Base-by-base conservation (phyloP, 805 yeast genomes). In the Millerozyma acaciae region DNA sequence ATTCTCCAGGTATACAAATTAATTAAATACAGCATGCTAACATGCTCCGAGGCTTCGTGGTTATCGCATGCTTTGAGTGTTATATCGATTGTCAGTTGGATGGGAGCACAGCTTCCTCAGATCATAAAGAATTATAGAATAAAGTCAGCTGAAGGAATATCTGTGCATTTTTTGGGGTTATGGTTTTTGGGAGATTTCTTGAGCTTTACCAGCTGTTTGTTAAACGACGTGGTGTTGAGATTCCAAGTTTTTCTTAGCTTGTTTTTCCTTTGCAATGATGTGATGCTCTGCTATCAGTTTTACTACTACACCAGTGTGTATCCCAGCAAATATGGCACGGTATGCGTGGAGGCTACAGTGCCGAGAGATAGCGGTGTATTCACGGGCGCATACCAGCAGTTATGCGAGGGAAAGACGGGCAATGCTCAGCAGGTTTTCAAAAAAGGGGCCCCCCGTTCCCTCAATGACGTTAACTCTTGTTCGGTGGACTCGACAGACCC, bases 71-170 rank as follows among this genome's bases (percentile, higher is more conserved):
- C 53, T 23, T 57, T 65, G 35, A 65, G 71, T 32, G 48, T 53
- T 20, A 32, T 63, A 12, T 76, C 83, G 3, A 57, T 77, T 23
- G 54, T 60, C 5, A 68, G 79, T 38, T 82, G 90, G 89, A 61
- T 80, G 21, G 77, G 80, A 52, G 89, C 89, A 3, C 89, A 81
- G 53, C 48, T 78, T 12, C 89, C 89, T 1, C 90, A 82, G 49
- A 78, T 81, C 8, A 55, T 70, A 37, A 65, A 71, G 45, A 82
- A 81, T 50, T 78, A 77, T 51, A 54, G 59, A 9, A 65, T 65
- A 45, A 72, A 77, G 40, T 73, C 84, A 2, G 84, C 84, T 4
- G 84, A 75, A 13, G 89, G 89, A 3, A 64, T 82, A 15, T 76
- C 85, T 8, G 65, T 75, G 20, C 66, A 68, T 4, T 82, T 82